A percentile compares a stretch with the other conserved stretches of the same genome.
Evolutionary conservation across 352 stramenopile genomes (phyloP).

Genomic region (Phytophthora crassamura): DNA sequence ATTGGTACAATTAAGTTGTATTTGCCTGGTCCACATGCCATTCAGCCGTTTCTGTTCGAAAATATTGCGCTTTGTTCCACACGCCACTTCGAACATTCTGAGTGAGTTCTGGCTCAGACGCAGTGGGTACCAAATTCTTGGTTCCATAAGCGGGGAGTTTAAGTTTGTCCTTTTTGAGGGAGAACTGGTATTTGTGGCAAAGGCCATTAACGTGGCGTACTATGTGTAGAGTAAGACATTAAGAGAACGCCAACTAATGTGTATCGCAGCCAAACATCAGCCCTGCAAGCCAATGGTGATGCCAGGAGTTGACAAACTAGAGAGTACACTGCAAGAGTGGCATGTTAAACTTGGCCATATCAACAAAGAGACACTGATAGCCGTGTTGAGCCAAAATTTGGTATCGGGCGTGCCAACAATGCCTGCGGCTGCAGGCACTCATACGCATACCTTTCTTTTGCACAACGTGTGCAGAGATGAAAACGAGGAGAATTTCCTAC

Average conservation of each 20-base stretch:
- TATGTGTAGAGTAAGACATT: slow-evolving; percentile 9
- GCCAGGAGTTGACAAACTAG: background rate
- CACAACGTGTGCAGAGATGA: slow-evolving; percentile 21
- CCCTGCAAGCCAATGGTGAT: slow-evolving; percentile 1
- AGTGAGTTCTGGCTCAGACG: slow-evolving; percentile 13
- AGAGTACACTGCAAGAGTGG: slow-evolving; percentile 9
- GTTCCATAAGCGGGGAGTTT: slow-evolving; percentile 5
- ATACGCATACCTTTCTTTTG: slow-evolving; percentile 11
- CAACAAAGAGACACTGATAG: slow-evolving; percentile 8
- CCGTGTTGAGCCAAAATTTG: slow-evolving; percentile 8
- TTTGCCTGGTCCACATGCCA: slow-evolving; percentile 4
- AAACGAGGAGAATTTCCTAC: slow-evolving; percentile 21
- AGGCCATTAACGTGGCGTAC: slow-evolving; percentile 12
- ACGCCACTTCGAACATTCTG: slow-evolving; percentile 21
- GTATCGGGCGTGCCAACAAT: slow-evolving; percentile 2
- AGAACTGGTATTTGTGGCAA: slow-evolving; percentile 11
- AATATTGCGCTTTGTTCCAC: slow-evolving; percentile 17
- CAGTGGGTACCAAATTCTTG: slow-evolving; percentile 11
- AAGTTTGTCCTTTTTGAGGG: slow-evolving; percentile 16
- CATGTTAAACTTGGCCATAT: slow-evolving; percentile 13
- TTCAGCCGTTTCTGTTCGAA: slow-evolving; percentile 9
- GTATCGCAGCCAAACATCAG: slow-evolving; percentile 8
- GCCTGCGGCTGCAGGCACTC: background rate
- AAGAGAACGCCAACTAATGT: slow-evolving; percentile 7
- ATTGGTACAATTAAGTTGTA: slow-evolving; percentile 23